Conservation (phyloP, 345 rosid species). For the Dimocarpus longan region DNA sequence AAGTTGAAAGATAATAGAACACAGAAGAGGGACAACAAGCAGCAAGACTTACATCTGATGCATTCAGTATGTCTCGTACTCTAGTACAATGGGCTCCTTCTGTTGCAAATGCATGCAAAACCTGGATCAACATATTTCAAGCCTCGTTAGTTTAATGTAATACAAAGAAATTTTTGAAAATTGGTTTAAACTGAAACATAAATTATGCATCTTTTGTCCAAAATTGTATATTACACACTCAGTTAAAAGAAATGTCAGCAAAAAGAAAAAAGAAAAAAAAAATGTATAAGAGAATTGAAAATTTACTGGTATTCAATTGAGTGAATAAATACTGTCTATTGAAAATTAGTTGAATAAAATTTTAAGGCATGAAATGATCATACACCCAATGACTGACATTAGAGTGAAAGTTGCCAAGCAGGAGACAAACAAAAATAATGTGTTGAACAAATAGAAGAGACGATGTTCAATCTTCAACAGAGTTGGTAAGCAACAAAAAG, state of each 20-base stretch:
- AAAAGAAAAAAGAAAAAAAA: neutral
- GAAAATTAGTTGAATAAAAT: neutral
- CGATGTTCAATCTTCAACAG: neutral
- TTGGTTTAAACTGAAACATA: neutral
- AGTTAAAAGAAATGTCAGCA: neutral
- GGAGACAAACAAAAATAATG: conserved; percentile 1
- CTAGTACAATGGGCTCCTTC: conserved; percentile 95
- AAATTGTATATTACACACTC: neutral
- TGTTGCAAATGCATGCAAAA: conserved; percentile 93
- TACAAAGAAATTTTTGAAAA: neutral
- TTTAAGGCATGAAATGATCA: neutral
- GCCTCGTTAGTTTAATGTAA: neutral
- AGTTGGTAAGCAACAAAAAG: neutral
- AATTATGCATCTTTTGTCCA: neutral
- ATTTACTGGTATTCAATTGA: neutral
- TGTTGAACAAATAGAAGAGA: neutral
- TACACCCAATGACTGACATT: neutral
- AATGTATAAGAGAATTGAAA: neutral
- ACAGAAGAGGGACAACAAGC: neutral
- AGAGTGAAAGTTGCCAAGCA: neutral
- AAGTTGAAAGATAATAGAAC: neutral
- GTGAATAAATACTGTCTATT: neutral
- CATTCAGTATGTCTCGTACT: conserved; percentile 80
- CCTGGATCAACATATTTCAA: conserved; percentile 44
- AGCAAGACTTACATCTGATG: conserved; percentile 81